Evolutionary conservation across 139 green algal genomes (phyloP), one percentile per base, ranked within the genome.

Genomic region (Chlamydomonas schloesseri): DNA sequence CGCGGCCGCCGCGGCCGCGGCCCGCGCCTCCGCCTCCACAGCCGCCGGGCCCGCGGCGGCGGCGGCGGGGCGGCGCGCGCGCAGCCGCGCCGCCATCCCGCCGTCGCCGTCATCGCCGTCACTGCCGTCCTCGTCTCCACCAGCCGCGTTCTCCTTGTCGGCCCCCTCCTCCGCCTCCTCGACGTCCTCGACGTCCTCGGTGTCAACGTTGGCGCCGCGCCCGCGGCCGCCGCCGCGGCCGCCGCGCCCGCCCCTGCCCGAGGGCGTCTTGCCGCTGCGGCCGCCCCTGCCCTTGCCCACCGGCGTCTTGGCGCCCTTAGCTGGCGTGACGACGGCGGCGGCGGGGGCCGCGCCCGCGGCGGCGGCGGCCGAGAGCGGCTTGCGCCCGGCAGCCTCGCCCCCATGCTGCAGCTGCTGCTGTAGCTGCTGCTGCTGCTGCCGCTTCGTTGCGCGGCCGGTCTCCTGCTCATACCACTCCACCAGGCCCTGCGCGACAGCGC

Each of bases 391-490:
- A 5, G 34, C 23, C 23, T 10, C 23, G 33, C 34, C 31, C 6
- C 10, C 14, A 6, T 23, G 33, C 78, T 57, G 64, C 20, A 6
- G 11, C 33, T 2, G 31, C 31, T 11, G 31, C 68, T 50, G 42
- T 2, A 14, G 1, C 8, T 24, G 31, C 68, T 11, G 31, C 68
- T n/a, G n/a, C n/a, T n/a, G n/a, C n/a, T n/a, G n/a, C n/a, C n/a
- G n/a, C n/a, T n/a, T n/a, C n/a, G n/a, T n/a, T n/a, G 17, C 15
- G 23, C 65, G 67, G 33, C 80, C 80, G 3, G 80, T 86, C 53
- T 86, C 80, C 18, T 75, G 42, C 28, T 76, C 80, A 34, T 86
- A 86, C 80, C 80, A 86, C 3, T 47, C 47, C 24, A 86, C 67
- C 31, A 86, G 50, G 46, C 68, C 80, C 80, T 86, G 33, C 8